Evolutionary conservation across 805 yeast genomes (phyloP).

Genomic region (Kluyveromyces siamensis): DNA sequence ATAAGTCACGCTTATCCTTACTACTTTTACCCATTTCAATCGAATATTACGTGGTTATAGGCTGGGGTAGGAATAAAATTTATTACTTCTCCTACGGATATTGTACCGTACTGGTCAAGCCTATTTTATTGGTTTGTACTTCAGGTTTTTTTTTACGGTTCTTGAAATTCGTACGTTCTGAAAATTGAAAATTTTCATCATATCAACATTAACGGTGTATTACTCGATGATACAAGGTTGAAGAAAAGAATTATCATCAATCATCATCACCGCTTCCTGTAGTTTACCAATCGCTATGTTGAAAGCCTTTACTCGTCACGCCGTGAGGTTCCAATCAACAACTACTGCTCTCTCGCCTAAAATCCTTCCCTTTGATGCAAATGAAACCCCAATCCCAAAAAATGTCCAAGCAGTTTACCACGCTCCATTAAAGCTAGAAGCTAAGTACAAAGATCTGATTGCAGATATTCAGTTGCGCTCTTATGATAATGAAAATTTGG

Average conservation of each 20-base stretch:
- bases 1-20: slow-evolving; percentile 88
- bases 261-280: not conserved
- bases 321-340: slow-evolving; percentile 12
- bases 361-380: slow-evolving; percentile 1
- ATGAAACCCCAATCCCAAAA: slow-evolving; percentile 60
- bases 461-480: slow-evolving; percentile 73
- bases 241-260: no score
- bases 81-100: not conserved
- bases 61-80: not conserved
- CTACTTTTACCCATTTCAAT: slow-evolving; percentile 79
- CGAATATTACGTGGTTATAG: not conserved
- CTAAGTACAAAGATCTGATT: slow-evolving; percentile 63
- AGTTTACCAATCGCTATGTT: not conserved
- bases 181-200: not conserved
- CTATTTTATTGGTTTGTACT: not conserved
- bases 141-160: not conserved
- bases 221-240: not conserved
- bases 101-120: no score
- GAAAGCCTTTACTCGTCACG: not conserved
- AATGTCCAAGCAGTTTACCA: slow-evolving; percentile 74
- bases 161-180: not conserved
- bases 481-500: slow-evolving; percentile 59
- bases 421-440: slow-evolving; percentile 65
- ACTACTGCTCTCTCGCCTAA: not conserved
- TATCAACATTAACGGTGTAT: not conserved